Evolutionary conservation across 2,329 filamentous ascomycete species (phyloP).

Genomic region (Elsinoe arachidis): DNA sequence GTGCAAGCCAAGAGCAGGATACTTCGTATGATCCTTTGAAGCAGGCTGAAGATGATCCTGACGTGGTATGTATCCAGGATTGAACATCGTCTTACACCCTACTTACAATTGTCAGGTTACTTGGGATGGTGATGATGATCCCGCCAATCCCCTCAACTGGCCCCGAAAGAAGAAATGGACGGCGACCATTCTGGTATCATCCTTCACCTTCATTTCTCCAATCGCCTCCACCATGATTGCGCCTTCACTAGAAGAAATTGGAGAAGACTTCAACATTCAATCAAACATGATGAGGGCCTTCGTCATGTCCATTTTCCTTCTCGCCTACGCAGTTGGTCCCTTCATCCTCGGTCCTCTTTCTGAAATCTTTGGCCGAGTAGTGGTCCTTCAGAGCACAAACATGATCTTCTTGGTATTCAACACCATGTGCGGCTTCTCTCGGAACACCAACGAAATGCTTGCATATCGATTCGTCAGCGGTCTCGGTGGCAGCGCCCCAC

Average conservation of each 20-base stretch:
- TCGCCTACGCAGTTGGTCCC: slow-evolving; percentile 31
- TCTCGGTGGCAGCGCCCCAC: slow-evolving; percentile 30
- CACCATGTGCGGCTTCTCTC: slow-evolving; percentile 29
- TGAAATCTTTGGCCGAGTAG: slow-evolving; percentile 30
- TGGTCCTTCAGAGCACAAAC: slow-evolving; percentile 29
- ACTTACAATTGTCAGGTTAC: slow-evolving; percentile 26
- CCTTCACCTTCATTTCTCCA: slow-evolving; percentile 33
- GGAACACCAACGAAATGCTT: slow-evolving; percentile 26
- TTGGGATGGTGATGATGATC: slow-evolving; percentile 40
- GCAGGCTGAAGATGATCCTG: slow-evolving; percentile 10
- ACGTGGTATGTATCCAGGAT: slow-evolving; percentile 2
- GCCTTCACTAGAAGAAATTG: slow-evolving; percentile 26
- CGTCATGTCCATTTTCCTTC: slow-evolving; percentile 31
- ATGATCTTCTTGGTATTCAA: slow-evolving; percentile 32
- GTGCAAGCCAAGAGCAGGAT: not conserved
- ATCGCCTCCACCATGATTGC: slow-evolving; percentile 33
- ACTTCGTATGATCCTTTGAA: not conserved
- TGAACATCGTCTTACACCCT: not conserved
- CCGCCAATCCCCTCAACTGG: slow-evolving; percentile 42
- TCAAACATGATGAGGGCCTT: slow-evolving; percentile 21
- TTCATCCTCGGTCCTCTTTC: slow-evolving; percentile 30
- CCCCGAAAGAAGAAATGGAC: slow-evolving; percentile 36
- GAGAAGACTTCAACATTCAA: slow-evolving; percentile 23
- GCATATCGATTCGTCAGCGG: slow-evolving; percentile 33
- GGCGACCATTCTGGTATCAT: slow-evolving; percentile 35